Conservation (phyloP, 441 rosid genomes). For the Raphanus hybrid region DNA sequence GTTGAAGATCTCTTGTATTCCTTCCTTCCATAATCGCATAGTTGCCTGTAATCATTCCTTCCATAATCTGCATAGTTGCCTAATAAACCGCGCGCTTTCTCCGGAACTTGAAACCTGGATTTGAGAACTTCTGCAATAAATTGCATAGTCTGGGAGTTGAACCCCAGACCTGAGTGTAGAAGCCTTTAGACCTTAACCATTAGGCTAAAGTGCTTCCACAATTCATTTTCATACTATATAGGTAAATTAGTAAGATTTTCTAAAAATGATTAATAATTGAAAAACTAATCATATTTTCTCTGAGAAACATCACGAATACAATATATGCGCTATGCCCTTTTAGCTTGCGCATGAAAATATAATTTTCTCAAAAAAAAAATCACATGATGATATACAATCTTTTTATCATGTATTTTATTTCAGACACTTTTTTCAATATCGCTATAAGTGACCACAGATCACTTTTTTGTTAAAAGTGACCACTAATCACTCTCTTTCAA, state of each 20-base stretch:
- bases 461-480: not conserved
- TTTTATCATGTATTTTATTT: not conserved
- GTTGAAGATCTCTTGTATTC: no score
- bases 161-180: no score
- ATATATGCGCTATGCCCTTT: not conserved
- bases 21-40: no score
- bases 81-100: no score
- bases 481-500: slow-evolving; percentile 10
- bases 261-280: slow-evolving; percentile 9
- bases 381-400: not conserved
- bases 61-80: no score
- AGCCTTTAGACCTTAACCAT: no score
- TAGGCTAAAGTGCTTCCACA: no score
- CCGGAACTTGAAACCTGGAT: no score
- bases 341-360: not conserved
- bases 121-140: no score
- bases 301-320: slow-evolving; percentile 11
- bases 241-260: not conserved
- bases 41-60: no score
- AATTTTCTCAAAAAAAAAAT: no score
- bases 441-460: not conserved
- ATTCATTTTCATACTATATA: not conserved
- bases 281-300: not conserved
- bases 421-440: not conserved
- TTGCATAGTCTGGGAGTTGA: no score